phyloP scores from a whole-genome alignment of 352 stramenopile genomes.

The Phytopythium montanum region DNA sequence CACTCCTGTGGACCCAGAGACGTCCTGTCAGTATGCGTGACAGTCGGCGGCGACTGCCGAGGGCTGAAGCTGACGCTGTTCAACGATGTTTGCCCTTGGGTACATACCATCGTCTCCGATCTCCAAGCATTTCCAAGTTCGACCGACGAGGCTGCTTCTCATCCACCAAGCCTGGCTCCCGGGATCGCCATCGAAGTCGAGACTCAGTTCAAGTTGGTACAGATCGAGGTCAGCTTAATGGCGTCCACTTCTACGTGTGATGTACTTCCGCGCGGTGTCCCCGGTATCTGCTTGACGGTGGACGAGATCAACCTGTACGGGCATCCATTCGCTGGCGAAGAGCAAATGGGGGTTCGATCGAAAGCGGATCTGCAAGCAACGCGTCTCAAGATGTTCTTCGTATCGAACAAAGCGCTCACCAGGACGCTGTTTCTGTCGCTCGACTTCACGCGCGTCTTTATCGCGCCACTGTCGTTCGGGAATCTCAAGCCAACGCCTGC shows the following conservation, averaged over 20 bases:
- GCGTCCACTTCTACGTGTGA: conserved; percentile 31
- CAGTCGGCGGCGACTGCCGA: conserved; percentile 18
- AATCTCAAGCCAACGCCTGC: conserved; percentile 31
- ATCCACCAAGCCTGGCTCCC: neutral
- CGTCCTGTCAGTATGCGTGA: conserved; percentile 7
- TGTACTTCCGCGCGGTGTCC: conserved; percentile 44
- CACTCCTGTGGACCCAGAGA: neutral
- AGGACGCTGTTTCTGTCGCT: conserved; percentile 51
- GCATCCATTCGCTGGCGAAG: conserved; percentile 47
- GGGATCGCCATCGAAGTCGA: conserved; percentile 37
- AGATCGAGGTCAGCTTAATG: conserved; percentile 32
- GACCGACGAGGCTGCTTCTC: neutral
- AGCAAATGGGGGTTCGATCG: conserved; percentile 55
- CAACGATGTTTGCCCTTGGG: conserved; percentile 18
- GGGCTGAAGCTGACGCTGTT: conserved; percentile 16
- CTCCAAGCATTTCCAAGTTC: neutral
- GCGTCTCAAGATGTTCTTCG: conserved; percentile 45
- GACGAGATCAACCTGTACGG: conserved; percentile 57
- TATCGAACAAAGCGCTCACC: conserved; percentile 12
- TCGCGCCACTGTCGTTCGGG: conserved; percentile 38
- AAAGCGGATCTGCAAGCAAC: conserved; percentile 62
- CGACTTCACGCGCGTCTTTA: conserved; percentile 63
- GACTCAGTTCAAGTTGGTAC: conserved; percentile 57
- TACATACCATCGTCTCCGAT: neutral
- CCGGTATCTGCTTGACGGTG: conserved; percentile 33